Evolutionary conservation across 176 grass and related monocot genomes (phyloP), one percentile per base, ranked within the genome.

Genomic region (Ampelocalamus luodianensis): DNA sequence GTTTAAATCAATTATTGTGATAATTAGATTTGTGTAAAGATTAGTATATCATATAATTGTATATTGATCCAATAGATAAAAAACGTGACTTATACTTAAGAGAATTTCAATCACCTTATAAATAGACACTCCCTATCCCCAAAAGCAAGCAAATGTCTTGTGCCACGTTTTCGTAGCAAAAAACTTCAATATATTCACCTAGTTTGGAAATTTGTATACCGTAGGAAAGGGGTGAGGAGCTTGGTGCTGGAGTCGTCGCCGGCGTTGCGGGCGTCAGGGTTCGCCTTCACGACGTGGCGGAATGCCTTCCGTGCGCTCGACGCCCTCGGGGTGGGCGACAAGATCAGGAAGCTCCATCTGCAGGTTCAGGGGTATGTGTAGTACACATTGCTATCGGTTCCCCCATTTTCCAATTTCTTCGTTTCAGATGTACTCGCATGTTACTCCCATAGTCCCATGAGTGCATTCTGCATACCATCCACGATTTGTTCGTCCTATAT

Each of bases 191-290:
- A 5, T 26, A 12, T 61, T 20, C 53, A 71, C n/a, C 50, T 60
- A 6, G 15, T 60, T 22, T 45, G 9, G n/a, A 46, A n/a, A 14
- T 26, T 49, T 4, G 10, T 10, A 3, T 20, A 22, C 16, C 68
- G 42, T n/a, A 95, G 95, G 83, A 82, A 86, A 82, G 91, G 95
- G 46, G 58, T 98, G 56, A 69, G 80, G 55, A 89, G 96, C 85
- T 3, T 89, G 59, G 93, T 98, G 81, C 76, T 98, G 77, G 93
- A 98, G 72, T 98, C 96, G 51, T 94, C 90, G 37, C 82, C 82
- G 71, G 27, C 53, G 46, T 67, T 98, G 27, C 86, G 93, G 42
- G 53, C 96, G 12, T 85, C 89, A 1, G 91, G 96, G 18, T 95
- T 87, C 49, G 93, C 87, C 1, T 23, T 90, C 40, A 24, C 85